These are phyloP conservation scores for Pseudocercospora pini-densiflorae DNA, from an alignment of 2,329 filamentous ascomycete genomes.

Conservation along the genomic window DNA sequence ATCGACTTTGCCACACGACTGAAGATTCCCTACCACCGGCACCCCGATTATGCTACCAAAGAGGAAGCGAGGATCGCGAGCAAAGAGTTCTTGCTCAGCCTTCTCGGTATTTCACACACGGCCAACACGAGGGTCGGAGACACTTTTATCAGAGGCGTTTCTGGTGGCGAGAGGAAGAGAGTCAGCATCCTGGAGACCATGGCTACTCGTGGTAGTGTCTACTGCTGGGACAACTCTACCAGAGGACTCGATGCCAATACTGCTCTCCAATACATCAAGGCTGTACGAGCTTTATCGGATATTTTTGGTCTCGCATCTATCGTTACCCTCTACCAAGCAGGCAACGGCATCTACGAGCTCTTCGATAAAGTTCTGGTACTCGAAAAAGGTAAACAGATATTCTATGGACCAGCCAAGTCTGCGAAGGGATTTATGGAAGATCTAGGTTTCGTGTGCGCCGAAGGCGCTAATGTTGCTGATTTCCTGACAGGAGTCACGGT, in stretches of 20 bases:
- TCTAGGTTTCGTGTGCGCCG: slow-evolving; percentile 64
- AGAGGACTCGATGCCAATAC: slow-evolving; percentile 68
- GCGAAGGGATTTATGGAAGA: slow-evolving; percentile 67
- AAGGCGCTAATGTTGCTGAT: slow-evolving; percentile 67
- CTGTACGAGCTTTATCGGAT: slow-evolving; percentile 66
- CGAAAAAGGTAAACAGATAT: slow-evolving; percentile 67
- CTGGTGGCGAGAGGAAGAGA: slow-evolving; percentile 69
- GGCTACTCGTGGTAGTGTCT: slow-evolving; percentile 60
- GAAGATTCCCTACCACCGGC: slow-evolving; percentile 51
- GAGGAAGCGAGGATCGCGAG: slow-evolving; percentile 42
- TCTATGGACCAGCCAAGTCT: slow-evolving; percentile 62
- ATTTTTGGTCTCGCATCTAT: slow-evolving; percentile 62
- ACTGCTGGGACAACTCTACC: slow-evolving; percentile 70
- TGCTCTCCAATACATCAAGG: slow-evolving; percentile 57
- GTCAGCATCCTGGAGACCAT: slow-evolving; percentile 71
- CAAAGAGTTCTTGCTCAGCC: slow-evolving; percentile 58
- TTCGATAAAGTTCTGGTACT: slow-evolving; percentile 73
- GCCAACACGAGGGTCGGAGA: slow-evolving; percentile 69
- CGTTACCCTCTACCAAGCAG: slow-evolving; percentile 70
- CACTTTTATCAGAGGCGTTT: slow-evolving; percentile 67
- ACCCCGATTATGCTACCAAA: slow-evolving; percentile 26
- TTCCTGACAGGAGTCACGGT: slow-evolving; percentile 66
- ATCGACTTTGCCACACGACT: slow-evolving; percentile 59
- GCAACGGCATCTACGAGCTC: slow-evolving; percentile 68
- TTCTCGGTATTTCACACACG: slow-evolving; percentile 63